Conservation (phyloP, 2,329 filamentous ascomycete species). For the Aspergillus amoenus region DNA sequence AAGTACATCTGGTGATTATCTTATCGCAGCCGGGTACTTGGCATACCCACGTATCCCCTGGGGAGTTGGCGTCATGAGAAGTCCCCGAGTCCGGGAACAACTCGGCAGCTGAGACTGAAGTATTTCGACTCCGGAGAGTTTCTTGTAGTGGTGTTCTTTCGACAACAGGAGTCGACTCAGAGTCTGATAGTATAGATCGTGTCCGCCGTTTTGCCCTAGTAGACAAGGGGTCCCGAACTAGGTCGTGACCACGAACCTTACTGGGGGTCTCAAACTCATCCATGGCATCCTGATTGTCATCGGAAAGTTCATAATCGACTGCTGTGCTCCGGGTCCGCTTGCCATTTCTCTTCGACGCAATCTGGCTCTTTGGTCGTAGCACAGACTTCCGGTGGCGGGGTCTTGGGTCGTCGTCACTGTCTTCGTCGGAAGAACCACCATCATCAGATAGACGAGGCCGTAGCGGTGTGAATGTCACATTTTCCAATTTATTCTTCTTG, state of each 20-base stretch:
- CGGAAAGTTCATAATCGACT: conserved; percentile 23
- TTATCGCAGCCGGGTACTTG: conserved; percentile 34
- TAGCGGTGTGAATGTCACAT: conserved; percentile 34
- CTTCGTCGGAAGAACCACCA: conserved; percentile 34
- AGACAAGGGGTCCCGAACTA: conserved; percentile 34
- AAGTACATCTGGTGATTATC: conserved; percentile 31
- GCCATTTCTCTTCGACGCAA: conserved; percentile 41
- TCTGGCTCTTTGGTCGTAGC: conserved; percentile 42
- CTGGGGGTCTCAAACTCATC: conserved; percentile 35
- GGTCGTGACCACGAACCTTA: conserved; percentile 32
- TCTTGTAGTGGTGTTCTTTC: conserved; percentile 32
- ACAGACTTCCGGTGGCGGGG: conserved; percentile 44
- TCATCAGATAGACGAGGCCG: conserved; percentile 26
- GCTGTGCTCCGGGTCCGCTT: conserved; percentile 40
- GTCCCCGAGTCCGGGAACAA: conserved; percentile 12
- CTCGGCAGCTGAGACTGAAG: conserved; percentile 17
- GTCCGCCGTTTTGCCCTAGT: conserved; percentile 31
- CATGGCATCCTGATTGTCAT: conserved; percentile 32
- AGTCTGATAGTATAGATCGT: conserved; percentile 30
- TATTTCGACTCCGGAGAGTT: conserved; percentile 24
- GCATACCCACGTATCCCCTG: conserved; percentile 36
- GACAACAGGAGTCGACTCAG: conserved; percentile 20
- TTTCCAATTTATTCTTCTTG: conserved; percentile 26
- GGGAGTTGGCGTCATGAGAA: conserved; percentile 15
- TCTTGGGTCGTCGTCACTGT: conserved; percentile 29